phyloP scores from a whole-genome alignment of 768 basidiomycete species.

The Termitomyces sp. region DNA sequence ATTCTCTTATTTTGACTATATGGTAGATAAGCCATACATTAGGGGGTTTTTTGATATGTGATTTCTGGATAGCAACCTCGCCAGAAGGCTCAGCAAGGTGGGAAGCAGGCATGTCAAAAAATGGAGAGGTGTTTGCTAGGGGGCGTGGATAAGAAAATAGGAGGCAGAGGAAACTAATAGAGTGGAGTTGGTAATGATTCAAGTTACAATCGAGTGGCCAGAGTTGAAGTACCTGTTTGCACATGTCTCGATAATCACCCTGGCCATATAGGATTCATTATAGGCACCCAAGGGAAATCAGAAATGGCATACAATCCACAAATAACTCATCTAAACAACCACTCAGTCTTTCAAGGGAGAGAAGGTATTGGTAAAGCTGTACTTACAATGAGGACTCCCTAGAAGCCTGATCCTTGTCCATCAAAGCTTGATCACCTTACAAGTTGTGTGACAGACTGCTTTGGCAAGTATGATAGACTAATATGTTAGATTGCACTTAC shows the following conservation, averaged over 20 bases:
- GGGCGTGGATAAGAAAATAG: neutral
- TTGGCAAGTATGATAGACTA: neutral
- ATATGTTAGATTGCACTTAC: neutral
- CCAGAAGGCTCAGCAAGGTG: neutral
- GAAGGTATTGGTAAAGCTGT: neutral
- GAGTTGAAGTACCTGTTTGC: neutral
- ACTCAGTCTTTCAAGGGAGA: neutral
- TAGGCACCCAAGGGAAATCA: neutral
- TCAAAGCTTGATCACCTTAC: neutral
- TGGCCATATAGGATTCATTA: neutral
- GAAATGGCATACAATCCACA: neutral
- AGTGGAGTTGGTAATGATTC: neutral
- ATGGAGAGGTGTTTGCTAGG: neutral
- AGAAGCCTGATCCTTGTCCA: neutral
- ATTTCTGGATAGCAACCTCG: neutral
- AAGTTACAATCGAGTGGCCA: neutral
- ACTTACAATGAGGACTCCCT: neutral
- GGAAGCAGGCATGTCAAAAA: neutral
- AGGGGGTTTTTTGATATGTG: neutral
- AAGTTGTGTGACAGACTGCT: neutral
- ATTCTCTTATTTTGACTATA: neutral
- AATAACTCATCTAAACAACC: neutral
- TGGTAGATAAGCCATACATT: neutral
- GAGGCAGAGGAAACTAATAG: neutral
- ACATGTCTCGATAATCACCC: neutral